phyloP scores from a whole-genome alignment of 2,329 filamentous ascomycete genomes.

The Aspergillus latus region DNA sequence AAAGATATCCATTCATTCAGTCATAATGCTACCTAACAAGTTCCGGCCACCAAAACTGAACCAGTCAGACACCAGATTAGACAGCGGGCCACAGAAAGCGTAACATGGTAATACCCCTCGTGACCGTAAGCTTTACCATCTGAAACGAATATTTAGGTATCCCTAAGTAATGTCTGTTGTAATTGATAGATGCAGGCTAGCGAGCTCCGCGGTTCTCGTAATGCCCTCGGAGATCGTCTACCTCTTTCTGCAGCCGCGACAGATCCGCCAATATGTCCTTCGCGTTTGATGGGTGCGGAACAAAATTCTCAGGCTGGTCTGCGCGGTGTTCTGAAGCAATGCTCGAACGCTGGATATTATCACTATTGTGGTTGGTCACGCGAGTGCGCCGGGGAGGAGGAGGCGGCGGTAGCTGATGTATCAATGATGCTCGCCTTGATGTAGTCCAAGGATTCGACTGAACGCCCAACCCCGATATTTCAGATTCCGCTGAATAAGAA shows the following conservation, averaged over 20 bases:
- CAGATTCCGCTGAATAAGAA: conserved; percentile 10
- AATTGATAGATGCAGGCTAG: conserved; percentile 8
- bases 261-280: conserved; percentile 71
- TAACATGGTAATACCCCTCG: not conserved
- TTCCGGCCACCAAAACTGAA: not conserved
- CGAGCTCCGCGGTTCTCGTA: conserved; percentile 37
- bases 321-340: conserved; percentile 21
- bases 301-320: conserved; percentile 13
- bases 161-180: not conserved
- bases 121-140: not conserved
- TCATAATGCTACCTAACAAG: not conserved
- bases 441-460: conserved; percentile 26
- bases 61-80: not conserved
- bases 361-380: conserved; percentile 41
- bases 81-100: not conserved
- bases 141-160: not conserved
- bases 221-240: conserved; percentile 58
- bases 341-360: conserved; percentile 23
- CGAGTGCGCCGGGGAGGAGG: conserved; percentile 51
- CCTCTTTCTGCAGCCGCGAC: conserved; percentile 69
- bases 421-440: conserved; percentile 31
- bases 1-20: not conserved
- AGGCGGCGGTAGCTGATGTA: conserved; percentile 39
- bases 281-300: conserved; percentile 43
- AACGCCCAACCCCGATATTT: not conserved